These are phyloP conservation scores for Polytrichum formosum DNA, from an alignment of 225 moss, liverwort and hornwort genomes.

Conservation along the genomic window DNA sequence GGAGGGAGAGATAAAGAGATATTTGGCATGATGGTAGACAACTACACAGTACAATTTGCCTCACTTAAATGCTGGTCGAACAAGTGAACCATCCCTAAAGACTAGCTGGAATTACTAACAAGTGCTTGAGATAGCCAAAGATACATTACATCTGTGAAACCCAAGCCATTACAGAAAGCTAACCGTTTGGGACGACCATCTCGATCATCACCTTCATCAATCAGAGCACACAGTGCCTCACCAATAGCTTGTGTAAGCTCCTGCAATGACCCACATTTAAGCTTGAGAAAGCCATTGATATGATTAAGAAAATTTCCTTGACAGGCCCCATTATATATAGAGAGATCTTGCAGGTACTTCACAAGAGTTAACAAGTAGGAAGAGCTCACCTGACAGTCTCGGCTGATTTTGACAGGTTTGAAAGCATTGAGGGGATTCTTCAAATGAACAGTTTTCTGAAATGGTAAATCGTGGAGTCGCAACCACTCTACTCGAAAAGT, in stretches of 20 bases:
- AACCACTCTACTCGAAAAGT: slow-evolving; percentile 97
- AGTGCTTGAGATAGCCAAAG: too few species aligned
- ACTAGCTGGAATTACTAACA: too few species aligned
- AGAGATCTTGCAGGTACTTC: background rate
- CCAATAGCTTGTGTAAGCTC: slow-evolving; percentile 93
- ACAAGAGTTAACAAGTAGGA: background rate
- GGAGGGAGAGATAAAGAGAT: background rate
- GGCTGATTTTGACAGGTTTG: slow-evolving; percentile 98
- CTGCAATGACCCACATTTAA: slow-evolving; percentile 41
- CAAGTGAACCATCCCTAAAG: too few species aligned
- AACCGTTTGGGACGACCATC: slow-evolving; percentile 96
- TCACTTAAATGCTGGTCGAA: too few species aligned
- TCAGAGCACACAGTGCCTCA: slow-evolving; percentile 87
- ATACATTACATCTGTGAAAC: too few species aligned
- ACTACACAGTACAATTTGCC: too few species aligned
- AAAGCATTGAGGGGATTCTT: slow-evolving; percentile 96
- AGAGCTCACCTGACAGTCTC: slow-evolving; percentile 88
- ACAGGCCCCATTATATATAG: background rate
- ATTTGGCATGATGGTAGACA: too few species aligned
- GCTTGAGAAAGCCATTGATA: background rate
- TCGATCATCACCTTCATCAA: slow-evolving; percentile 92
- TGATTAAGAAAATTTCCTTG: background rate
- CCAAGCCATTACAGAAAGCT: background rate
- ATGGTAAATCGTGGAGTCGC: slow-evolving; percentile 87
- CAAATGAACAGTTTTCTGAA: slow-evolving; percentile 94